A percentile compares a stretch with the other conserved stretches of the same genome.
These are phyloP conservation scores for Mrakia frigida DNA, from an alignment of 768 basidiomycete species.

Conservation along the genomic window DNA sequence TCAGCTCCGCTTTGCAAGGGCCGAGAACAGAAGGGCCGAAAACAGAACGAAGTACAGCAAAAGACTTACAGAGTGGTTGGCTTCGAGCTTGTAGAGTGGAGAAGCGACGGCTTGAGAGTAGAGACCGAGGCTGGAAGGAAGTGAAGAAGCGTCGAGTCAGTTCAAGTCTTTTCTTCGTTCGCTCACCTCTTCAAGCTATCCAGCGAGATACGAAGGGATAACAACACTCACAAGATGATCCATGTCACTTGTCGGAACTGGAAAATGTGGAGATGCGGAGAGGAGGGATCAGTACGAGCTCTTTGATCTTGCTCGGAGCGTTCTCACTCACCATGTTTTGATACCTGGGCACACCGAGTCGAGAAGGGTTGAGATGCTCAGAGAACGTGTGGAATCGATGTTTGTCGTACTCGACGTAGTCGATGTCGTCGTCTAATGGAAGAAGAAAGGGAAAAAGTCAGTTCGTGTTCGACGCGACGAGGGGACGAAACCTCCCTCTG, in stretches of 20 bases:
- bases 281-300: not conserved
- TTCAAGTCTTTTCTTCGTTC: too few species aligned
- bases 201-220: too few species aligned
- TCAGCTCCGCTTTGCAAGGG: too few species aligned
- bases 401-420: conserved; percentile 59
- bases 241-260: conserved; percentile 48
- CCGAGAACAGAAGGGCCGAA: too few species aligned
- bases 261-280: too few species aligned
- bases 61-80: conserved; percentile 12
- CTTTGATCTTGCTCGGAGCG: conserved; percentile 45
- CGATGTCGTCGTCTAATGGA: conserved; percentile 38
- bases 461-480: not conserved
- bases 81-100: conserved; percentile 19
- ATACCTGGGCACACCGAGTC: conserved; percentile 81
- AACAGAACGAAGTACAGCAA: conserved; percentile 40
- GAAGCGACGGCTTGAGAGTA: conserved; percentile 64
- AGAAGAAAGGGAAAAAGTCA: not conserved
- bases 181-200: too few species aligned
- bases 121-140: conserved; percentile 50
- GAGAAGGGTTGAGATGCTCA: conserved; percentile 67
- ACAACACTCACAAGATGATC: conserved; percentile 54
- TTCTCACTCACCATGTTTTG: conserved; percentile 69
- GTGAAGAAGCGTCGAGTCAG: too few species aligned
- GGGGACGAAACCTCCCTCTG: too few species aligned
- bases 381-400: conserved; percentile 51